A percentile compares a stretch with the other conserved stretches of the same genome.
Conservation (phyloP, 352 stramenopile species). For the Phytopythium sindhum region DNA sequence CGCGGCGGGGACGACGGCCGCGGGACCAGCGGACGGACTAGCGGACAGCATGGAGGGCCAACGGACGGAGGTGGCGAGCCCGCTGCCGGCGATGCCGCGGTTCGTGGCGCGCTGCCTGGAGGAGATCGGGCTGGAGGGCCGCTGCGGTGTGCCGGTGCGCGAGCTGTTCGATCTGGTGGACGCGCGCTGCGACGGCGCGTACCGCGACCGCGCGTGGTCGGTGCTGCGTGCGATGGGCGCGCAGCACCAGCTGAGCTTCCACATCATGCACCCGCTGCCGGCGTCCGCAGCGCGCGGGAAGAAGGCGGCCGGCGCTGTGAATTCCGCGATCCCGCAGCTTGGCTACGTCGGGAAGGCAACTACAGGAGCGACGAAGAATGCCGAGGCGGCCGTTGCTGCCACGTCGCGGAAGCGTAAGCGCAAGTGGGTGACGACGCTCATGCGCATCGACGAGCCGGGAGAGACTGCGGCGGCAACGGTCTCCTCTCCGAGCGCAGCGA, state of each 20-base stretch:
- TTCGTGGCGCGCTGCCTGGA: conserved; percentile 78
- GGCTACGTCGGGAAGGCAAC: background rate
- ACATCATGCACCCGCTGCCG: conserved; percentile 47
- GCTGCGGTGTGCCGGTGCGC: conserved; percentile 58
- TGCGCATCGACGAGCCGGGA: background rate
- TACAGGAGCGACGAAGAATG: conserved; percentile 15
- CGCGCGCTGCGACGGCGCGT: conserved; percentile 43
- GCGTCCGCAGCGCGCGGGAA: background rate
- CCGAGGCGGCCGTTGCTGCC: background rate
- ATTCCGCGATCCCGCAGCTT: background rate
- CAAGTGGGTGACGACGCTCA: conserved; percentile 73
- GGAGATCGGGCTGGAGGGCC: conserved; percentile 75
- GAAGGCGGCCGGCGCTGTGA: background rate
- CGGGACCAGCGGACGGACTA: background rate
- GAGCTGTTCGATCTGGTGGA: conserved; percentile 64
- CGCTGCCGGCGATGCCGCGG: conserved; percentile 41
- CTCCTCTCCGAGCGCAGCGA: background rate
- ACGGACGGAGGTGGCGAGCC: background rate
- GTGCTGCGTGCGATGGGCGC: conserved; percentile 53
- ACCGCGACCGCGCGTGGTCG: conserved; percentile 55
- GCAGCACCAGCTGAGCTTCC: conserved; percentile 48
- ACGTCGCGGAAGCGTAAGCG: conserved; percentile 36
- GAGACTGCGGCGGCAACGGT: background rate
- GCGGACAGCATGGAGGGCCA: no score
- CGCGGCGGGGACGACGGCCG: background rate